Conservation (phyloP, 202 grass and related monocot species). For the Zoysia matrella region DNA sequence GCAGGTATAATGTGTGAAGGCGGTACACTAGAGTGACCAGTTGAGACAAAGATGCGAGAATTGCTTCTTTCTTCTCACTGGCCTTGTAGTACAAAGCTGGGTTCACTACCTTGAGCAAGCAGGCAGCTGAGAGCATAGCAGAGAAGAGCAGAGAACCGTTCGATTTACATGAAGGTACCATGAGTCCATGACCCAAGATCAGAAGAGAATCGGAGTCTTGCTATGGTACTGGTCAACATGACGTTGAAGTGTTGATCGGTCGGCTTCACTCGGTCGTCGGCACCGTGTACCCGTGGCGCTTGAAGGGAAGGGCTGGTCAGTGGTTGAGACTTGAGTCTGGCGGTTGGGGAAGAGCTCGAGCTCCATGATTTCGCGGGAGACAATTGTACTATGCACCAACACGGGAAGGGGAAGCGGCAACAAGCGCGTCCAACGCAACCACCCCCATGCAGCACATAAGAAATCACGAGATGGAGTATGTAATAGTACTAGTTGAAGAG, state of each 20-base stretch:
- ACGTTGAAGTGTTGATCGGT: constrained; percentile 3
- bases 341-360: neutral
- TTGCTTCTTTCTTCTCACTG: neutral
- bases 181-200: no score
- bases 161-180: no score
- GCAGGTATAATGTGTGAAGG: constrained; percentile 6
- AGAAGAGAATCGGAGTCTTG: neutral
- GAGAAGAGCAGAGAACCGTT: no score
- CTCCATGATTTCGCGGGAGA: constrained; percentile 27
- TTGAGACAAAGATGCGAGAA: constrained; percentile 24
- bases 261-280: neutral
- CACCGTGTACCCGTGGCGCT: no score
- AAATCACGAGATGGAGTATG: no score
- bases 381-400: neutral
- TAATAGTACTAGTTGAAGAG: no score
- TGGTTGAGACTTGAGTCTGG: neutral
- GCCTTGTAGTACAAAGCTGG: no score
- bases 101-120: no score
- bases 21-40: neutral
- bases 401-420: neutral
- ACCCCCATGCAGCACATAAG: neutral
- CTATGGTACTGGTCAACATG: constrained; percentile 1
- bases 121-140: no score
- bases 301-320: neutral
- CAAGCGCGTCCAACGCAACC: neutral